Percentiles rank a stretch among this genome's conserved stretches.
These are phyloP conservation scores for Karstenula rhodostoma DNA, from an alignment of 2,329 filamentous ascomycete species.

Conservation along the genomic window DNA sequence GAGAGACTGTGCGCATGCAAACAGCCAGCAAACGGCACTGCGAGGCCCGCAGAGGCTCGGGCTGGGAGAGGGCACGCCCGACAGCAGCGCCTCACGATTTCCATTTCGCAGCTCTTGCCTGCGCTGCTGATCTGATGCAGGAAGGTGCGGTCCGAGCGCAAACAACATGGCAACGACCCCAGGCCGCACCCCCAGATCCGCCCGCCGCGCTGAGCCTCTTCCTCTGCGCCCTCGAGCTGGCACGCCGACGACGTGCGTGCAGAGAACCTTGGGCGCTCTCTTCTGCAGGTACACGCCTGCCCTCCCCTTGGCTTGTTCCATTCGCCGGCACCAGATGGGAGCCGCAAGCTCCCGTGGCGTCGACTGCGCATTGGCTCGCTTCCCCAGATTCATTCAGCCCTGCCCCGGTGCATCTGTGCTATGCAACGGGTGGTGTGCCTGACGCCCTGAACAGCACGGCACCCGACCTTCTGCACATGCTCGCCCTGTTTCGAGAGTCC, in stretches of 20 bases:
- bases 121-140: slow-evolving; percentile 13
- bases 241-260: background rate
- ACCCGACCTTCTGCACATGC: background rate
- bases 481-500: background rate
- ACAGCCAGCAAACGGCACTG: background rate
- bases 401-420: background rate
- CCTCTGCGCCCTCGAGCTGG: background rate
- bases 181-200: background rate
- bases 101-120: slow-evolving; percentile 11
- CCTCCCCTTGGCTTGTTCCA: background rate
- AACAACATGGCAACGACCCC: slow-evolving; percentile 12
- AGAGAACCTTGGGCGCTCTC: background rate
- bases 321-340: slow-evolving; percentile 5
- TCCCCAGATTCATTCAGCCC: slow-evolving; percentile 19
- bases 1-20: slow-evolving; percentile 8
- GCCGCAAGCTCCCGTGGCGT: slow-evolving; percentile 5
- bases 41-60: background rate
- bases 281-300: slow-evolving; percentile 12
- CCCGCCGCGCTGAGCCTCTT: background rate
- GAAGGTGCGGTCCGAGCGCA: slow-evolving; percentile 13
- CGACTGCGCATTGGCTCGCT: slow-evolving; percentile 27
- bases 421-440: background rate
- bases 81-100: slow-evolving; percentile 5
- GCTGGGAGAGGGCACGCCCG: background rate
- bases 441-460: background rate